Base-by-base conservation (phyloP, 257 asterid genomes). In the Solanum neorickii region DNA sequence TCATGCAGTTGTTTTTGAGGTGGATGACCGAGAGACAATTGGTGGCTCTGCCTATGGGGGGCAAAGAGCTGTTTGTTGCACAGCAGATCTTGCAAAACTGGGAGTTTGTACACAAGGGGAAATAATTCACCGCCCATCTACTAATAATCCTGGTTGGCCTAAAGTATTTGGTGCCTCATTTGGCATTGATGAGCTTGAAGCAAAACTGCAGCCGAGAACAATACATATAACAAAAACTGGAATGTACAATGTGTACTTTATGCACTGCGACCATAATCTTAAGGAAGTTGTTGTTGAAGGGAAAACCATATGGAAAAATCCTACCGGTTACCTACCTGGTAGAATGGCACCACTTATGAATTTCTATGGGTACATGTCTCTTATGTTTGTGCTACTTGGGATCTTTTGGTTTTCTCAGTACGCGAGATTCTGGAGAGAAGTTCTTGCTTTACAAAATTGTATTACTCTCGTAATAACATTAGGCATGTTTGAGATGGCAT, bases 1-100 rank as follows among this genome's bases (percentile, higher is more conserved):
- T 76, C 95, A 95, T 66, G 96, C 96, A 69, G 87, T 96, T 41
- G 90, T 96, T 42, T 96, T 96, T 87, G 98, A 96, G 96, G 99
- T 96, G 87, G 98, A 93, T 76, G 99, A 96, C 89, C 91, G 97
- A 86, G 98, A 96, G 90, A 86, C 87, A 7, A 95, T 96, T 25
- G 99, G 99, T 20, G 99, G 99, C 86, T 96, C 99, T n/a, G 98
- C 97, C 46, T 96, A 96, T 86, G 99, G 99, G 65, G 99, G 99
- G 47, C 99, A 96, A 89, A 94, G 98, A 92, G 99, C 99, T 49
- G 91, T 96, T 62, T 96, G 99, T 87, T 96, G 99, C 92, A 88
- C 97, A 3, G 92, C 94, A 20, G 99, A 96, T 92, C 98, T 96
- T 88, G 96, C 97, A 31, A 96, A 96, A 91, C 98, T 96, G 56